Evolutionary conservation across 192 early-diverging fungal species (phyloP), one percentile per base, ranked within the genome.

Genomic region (Chytriomyces confervae): DNA sequence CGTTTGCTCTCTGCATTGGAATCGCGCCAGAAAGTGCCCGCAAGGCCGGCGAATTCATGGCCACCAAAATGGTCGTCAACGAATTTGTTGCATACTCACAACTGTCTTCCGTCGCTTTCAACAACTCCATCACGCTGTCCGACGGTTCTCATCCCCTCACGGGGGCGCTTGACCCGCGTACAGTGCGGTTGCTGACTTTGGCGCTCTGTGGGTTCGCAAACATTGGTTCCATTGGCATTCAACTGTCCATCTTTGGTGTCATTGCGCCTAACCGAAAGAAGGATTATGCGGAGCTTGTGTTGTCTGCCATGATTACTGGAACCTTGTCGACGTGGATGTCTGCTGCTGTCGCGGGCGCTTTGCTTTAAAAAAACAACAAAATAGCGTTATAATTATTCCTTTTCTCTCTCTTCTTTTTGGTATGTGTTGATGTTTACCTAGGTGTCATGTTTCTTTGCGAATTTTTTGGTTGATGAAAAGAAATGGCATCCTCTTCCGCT

Each of bases 201-300:
- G 93, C 94, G 18, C 86, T 93, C 67, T 95, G 94, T 71, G 92
- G 93, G 18, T 97, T 94, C 75, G 94, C 93, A 24, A 97, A 95
- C 87, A 84, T 95, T 18, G 88, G 88, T 13, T 92, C 91, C 72
- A 91, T 95, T 81, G 95, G 94, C 50, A 92, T 92, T 76, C 93
- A 95, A 84, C 91, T 94, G 62, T 91, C 92, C 72, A 72, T 87
- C 23, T 79, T 95, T 74, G 91, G 92, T 62, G 85, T 91, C 68
- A 86, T 97, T 80, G 91, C 92, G 16, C 94, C 94, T 10, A 79
- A 80, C 24, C 86, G 93, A 66, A 84, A 86, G 48, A 86, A 83
- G 68, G 91, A 95, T 53, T 85, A 94, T 51, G 92, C 94, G 16
- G 79, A 83, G 13, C 82, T 97, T 11, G 92, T 92, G 18, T 79